phyloP scores from a whole-genome alignment of 306 rosid genomes.

The Malus asiatica region DNA sequence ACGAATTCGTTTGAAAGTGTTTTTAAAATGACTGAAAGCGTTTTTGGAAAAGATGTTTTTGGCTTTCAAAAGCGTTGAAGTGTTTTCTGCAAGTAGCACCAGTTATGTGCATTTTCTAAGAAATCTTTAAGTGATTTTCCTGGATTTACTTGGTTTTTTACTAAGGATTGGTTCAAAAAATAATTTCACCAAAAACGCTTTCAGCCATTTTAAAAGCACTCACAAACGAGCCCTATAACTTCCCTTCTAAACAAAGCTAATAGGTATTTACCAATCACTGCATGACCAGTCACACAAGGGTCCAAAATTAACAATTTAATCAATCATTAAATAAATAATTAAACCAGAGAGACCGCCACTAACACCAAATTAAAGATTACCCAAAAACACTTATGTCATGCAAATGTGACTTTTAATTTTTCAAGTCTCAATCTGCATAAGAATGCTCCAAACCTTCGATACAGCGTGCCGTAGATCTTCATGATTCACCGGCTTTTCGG shows the following conservation, averaged over 20 bases:
- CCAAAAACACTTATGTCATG: neutral
- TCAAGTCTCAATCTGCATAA: neutral
- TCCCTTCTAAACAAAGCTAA: neutral
- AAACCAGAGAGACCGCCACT: neutral
- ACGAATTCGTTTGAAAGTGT: too few relatives aligned
- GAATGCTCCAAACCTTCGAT: constrained; percentile 46
- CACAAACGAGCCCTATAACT: too few relatives aligned
- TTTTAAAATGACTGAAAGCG: too few relatives aligned
- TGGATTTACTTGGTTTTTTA: too few relatives aligned
- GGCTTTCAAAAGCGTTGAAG: too few relatives aligned
- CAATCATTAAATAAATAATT: neutral
- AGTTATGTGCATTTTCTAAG: rapidly evolving
- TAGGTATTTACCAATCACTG: neutral
- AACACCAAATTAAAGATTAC: neutral
- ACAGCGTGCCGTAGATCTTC: constrained; percentile 78
- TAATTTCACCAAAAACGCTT: rapidly evolving
- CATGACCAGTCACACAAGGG: constrained; percentile 4
- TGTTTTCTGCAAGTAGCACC: rapidly evolving
- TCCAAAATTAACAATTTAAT: constrained; percentile 1
- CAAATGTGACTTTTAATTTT: neutral
- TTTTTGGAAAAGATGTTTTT: too few relatives aligned
- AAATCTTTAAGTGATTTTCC: too few relatives aligned
- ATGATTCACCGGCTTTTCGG: constrained; percentile 44
- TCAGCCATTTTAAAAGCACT: too few relatives aligned
- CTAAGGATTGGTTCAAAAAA: too few relatives aligned